Evolutionary conservation across 108 stramenopile genomes (phyloP).

Genomic region (Cyclotella atomus): DNA sequence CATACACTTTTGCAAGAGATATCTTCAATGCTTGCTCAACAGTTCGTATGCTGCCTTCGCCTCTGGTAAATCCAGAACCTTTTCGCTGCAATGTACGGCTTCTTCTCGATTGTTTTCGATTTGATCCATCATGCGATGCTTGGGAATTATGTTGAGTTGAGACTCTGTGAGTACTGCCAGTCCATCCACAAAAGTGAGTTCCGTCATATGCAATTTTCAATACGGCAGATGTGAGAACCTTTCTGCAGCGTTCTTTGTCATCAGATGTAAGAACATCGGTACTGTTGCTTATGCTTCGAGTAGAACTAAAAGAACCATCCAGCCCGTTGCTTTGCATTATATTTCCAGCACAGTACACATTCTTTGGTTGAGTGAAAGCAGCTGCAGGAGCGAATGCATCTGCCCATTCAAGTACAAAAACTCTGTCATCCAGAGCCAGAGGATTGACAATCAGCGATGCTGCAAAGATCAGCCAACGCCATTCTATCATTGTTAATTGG

Average conservation of each 20-base stretch:
- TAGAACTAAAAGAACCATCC: no score
- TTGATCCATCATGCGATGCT: background rate
- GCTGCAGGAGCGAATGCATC: no score
- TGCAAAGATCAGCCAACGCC: no score
- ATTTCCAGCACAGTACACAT: no score
- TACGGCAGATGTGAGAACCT: conserved; percentile 54
- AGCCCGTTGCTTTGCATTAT: no score
- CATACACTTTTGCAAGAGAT: conserved; percentile 78
- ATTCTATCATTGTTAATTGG: no score
- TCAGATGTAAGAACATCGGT: background rate
- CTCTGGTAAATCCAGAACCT: conserved; percentile 38
- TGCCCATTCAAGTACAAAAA: no score
- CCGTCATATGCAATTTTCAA: conserved; percentile 80
- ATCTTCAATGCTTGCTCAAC: conserved; percentile 50
- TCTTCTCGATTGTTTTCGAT: conserved; percentile 19
- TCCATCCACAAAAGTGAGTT: conserved; percentile 77
- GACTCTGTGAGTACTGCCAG: conserved; percentile 43
- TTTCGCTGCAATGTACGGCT: conserved; percentile 51
- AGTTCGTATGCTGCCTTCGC: conserved; percentile 23
- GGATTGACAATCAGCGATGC: no score
- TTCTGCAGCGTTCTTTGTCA: background rate
- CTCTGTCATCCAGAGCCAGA: no score
- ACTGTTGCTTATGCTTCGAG: background rate
- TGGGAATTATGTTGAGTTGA: conserved; percentile 4
- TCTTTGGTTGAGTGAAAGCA: no score